Evolutionary conservation across 2,329 filamentous ascomycete genomes (phyloP).

Genomic region (Xylariaceae sp.): DNA sequence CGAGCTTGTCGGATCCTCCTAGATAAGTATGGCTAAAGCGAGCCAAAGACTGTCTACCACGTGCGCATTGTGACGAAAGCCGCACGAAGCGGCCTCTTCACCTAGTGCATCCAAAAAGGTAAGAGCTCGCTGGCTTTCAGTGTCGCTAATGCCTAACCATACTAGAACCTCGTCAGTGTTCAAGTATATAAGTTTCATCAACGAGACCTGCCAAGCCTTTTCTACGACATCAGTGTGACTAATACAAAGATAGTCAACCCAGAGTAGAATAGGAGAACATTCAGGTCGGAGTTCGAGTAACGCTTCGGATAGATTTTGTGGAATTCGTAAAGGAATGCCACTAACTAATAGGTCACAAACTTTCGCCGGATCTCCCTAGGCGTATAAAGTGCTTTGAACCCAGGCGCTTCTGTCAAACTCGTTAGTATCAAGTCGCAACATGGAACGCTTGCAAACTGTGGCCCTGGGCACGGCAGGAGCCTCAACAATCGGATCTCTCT

Average conservation of each 20-base stretch:
- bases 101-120: constrained; percentile 5
- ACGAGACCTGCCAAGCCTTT: constrained; percentile 18
- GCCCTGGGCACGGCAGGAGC: not conserved
- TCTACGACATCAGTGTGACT: constrained; percentile 19
- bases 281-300: constrained; percentile 5
- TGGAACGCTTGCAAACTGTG: constrained; percentile 5
- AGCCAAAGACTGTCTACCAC: constrained; percentile 1
- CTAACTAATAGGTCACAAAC: constrained; percentile 17
- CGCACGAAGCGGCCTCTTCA: not conserved
- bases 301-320: constrained; percentile 8
- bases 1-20: not conserved
- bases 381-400: constrained; percentile 23
- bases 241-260: constrained; percentile 22
- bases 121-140: constrained; percentile 1
- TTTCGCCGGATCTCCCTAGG: constrained; percentile 14
- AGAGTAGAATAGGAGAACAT: constrained; percentile 6
- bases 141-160: constrained; percentile 15
- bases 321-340: constrained; percentile 5
- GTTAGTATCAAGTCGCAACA: constrained; percentile 1
- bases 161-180: constrained; percentile 17
- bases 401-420: constrained; percentile 3
- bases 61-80: constrained; percentile 1
- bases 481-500: constrained; percentile 6
- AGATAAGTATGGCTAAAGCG: not conserved
- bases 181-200: constrained; percentile 22